Conservation (phyloP, 2,329 filamentous ascomycete genomes). For the Penicillium crustosum region DNA sequence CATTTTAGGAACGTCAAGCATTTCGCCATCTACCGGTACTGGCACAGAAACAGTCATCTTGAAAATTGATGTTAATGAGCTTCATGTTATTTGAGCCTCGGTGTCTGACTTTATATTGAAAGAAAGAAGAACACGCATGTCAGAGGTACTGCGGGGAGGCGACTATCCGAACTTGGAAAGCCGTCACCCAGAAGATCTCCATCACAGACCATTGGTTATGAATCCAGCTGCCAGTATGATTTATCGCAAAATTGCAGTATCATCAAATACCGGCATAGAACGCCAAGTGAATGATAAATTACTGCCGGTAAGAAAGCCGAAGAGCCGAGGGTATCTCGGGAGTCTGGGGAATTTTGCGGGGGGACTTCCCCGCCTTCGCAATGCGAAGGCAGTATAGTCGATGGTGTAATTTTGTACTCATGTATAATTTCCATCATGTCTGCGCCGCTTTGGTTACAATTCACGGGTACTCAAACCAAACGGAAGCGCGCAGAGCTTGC, state of each 20-base stretch:
- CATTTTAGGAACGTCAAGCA: no score
- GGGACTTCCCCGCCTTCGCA: not conserved
- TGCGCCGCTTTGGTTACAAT: conserved; percentile 10
- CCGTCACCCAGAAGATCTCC: not conserved
- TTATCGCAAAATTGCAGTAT: not conserved
- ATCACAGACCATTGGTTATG: not conserved
- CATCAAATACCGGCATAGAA: not conserved
- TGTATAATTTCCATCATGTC: conserved; percentile 14
- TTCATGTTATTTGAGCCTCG: no score
- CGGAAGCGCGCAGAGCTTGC: conserved; percentile 14
- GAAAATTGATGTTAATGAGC: no score
- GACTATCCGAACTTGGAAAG: not conserved
- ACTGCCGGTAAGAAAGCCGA: not conserved
- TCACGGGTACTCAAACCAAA: conserved; percentile 14
- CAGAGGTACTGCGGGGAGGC: no score
- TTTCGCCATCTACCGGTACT: no score
- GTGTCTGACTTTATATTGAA: no score
- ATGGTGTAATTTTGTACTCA: not conserved
- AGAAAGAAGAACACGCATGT: no score
- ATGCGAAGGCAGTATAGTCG: not conserved
- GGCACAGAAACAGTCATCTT: no score
- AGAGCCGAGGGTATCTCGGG: not conserved
- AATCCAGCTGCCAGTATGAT: not conserved
- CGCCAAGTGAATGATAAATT: not conserved
- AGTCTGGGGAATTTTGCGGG: not conserved